phyloP scores from a whole-genome alignment of 805 yeast species.

The Ogataea dorogensis region DNA sequence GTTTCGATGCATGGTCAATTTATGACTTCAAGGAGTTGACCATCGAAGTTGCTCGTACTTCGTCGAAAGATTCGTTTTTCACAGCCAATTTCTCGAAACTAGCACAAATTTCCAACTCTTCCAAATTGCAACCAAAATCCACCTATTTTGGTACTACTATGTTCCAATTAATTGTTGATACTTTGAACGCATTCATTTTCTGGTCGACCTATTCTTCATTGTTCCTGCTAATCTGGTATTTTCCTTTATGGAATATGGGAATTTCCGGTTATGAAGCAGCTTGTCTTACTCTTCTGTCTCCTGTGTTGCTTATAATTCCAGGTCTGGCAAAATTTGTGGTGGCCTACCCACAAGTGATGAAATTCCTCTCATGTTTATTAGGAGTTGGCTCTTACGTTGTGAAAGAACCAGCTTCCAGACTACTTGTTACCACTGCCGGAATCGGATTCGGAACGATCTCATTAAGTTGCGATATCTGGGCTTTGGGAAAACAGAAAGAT shows the following conservation, averaged over 20 bases:
- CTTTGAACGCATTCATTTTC: slow-evolving; percentile 69
- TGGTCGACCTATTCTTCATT: slow-evolving; percentile 85
- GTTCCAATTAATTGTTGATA: slow-evolving; percentile 42
- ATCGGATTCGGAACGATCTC: slow-evolving; percentile 60
- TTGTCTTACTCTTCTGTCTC: slow-evolving; percentile 55
- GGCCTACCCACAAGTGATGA: slow-evolving; percentile 50
- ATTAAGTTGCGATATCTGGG: slow-evolving; percentile 51
- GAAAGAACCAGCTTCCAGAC: slow-evolving; percentile 65
- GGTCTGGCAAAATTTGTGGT: slow-evolving; percentile 38
- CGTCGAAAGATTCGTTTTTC: slow-evolving; percentile 24
- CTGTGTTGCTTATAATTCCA: slow-evolving; percentile 36
- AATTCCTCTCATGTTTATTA: slow-evolving; percentile 52
- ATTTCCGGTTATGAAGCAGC: slow-evolving; percentile 90
- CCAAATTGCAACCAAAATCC: slow-evolving; percentile 21
- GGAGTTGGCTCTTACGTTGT: slow-evolving; percentile 78
- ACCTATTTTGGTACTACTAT: slow-evolving; percentile 25
- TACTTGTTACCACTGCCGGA: slow-evolving; percentile 66
- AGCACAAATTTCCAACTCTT: neutral
- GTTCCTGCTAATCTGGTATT: slow-evolving; percentile 89
- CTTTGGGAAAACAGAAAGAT: slow-evolving; percentile 35
- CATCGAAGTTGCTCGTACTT: slow-evolving; percentile 39
- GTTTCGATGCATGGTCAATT: slow-evolving; percentile 78
- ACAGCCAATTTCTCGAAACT: slow-evolving; percentile 21
- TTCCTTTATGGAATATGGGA: slow-evolving; percentile 98
- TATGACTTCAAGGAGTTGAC: slow-evolving; percentile 66